These are phyloP conservation scores for Xylaria longipes DNA, from an alignment of 495 filamentous ascomycete genomes.

Conservation along the genomic window DNA sequence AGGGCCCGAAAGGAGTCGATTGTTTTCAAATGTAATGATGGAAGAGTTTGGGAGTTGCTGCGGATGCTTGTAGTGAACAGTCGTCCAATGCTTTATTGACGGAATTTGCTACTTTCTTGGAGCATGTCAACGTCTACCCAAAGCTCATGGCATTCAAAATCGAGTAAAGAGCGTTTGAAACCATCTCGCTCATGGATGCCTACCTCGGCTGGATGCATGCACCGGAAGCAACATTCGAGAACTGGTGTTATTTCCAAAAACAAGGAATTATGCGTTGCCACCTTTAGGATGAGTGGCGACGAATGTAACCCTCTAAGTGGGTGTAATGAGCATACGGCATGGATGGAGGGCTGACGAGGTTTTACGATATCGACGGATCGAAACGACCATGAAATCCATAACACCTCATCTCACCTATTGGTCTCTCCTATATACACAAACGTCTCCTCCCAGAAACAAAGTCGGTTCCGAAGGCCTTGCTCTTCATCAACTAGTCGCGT, in stretches of 20 bases:
- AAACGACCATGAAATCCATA: slow-evolving; percentile 21
- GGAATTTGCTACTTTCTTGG: background rate
- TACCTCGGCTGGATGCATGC: background rate
- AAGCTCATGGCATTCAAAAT: background rate
- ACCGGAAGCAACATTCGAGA: background rate
- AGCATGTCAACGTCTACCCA: background rate
- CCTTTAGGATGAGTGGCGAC: background rate
- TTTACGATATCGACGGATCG: slow-evolving; percentile 26
- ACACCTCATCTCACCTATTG: slow-evolving; percentile 2
- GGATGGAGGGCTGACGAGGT: slow-evolving; percentile 12
- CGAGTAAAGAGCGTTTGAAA: background rate
- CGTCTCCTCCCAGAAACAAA: background rate
- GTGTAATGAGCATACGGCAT: slow-evolving; percentile 10
- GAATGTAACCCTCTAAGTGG: background rate
- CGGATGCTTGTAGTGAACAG: background rate
- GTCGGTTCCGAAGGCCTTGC: slow-evolving; percentile 1
- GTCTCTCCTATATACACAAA: slow-evolving; percentile 5
- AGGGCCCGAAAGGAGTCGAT: background rate
- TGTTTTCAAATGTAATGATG: background rate
- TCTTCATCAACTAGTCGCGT: background rate
- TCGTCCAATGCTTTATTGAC: background rate
- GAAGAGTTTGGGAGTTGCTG: background rate
- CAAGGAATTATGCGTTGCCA: slow-evolving; percentile 12
- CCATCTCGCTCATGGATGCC: background rate
- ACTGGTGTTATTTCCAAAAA: slow-evolving; percentile 8